Evolutionary conservation across 768 basidiomycete species (phyloP), one percentile per base, ranked within the genome.

Genomic region (Neoboletus subvelutipes): DNA sequence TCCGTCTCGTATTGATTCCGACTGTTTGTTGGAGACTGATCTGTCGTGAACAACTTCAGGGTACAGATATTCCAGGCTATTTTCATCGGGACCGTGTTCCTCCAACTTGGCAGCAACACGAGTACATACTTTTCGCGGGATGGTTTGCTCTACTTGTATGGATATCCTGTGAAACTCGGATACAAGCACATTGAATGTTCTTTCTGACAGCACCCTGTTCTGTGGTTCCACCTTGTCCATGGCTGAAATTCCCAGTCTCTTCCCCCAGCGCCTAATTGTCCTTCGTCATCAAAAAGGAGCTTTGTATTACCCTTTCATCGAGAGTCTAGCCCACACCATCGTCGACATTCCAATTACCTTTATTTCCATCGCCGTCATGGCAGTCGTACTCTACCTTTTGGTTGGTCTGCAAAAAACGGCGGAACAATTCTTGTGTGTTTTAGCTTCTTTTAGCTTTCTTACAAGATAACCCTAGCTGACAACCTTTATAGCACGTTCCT

Each of bases 141-240:
- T 40, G 85, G 90, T 72, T 77, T 87, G 24, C 75, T 93, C 20
- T 92, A 88, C 80, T 90, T 91, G 81, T 86, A 67, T 34, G 82
- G 72, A 34, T 37, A 18, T 36, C 18, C 22, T 10, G 3, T 20
- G 8, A 29, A 28, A 12, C 22, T 22, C n/a, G 1, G 4, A 31
- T 45, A n/a, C 20, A 52, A 20, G 15, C 3, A 18, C 1, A 42
- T 10, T 64, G 26, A 63, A 13, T 42, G 11, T 31, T 51, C 1
- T 17, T 1, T 77, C 43, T 73, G 74, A 56, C 77, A 79, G 58
- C 73, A 75, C 20, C 69, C 70, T 48, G 59, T 75, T 88, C 9
- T 86, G 84, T 63, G 71, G 78, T 9, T 81, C 81, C 0, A 56
- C 84, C 18, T 69, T 80, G 2, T 75, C 79, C 12, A 77, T 86